phyloP scores from a whole-genome alignment of 805 yeast species.

The Allodekkera sacchari region DNA sequence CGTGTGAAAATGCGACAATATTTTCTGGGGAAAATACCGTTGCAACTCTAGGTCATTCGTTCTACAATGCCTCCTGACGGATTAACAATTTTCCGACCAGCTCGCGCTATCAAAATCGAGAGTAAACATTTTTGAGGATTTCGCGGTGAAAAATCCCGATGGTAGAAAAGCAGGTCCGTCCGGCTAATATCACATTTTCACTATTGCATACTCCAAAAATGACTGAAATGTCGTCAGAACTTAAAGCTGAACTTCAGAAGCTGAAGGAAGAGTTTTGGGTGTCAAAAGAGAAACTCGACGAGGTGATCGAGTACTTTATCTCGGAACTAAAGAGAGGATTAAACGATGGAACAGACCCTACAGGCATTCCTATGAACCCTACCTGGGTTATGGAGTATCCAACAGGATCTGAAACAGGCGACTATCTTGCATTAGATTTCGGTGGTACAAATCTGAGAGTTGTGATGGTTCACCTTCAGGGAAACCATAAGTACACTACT shows the following conservation, averaged over 20 bases:
- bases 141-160: no score
- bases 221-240: conserved; percentile 8
- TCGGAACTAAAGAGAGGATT: conserved; percentile 46
- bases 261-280: conserved; percentile 35
- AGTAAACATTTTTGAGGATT: no score
- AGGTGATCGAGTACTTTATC: conserved; percentile 41
- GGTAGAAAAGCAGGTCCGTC: no score
- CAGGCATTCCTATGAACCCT: conserved; percentile 53
- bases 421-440: conserved; percentile 50
- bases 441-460: conserved; percentile 59
- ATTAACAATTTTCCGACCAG: no score
- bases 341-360: conserved; percentile 35
- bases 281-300: conserved; percentile 31
- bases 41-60: no score
- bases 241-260: conserved; percentile 27
- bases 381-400: conserved; percentile 56
- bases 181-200: no score
- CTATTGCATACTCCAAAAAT: neutral
- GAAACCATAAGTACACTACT: conserved; percentile 78
- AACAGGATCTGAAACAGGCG: conserved; percentile 50
- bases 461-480: conserved; percentile 46
- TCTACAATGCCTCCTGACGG: no score
- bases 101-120: no score
- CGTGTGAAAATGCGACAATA: no score
- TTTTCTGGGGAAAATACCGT: no score